Evolutionary conservation across 106 monocot species (phyloP), one percentile per base, ranked within the genome.

Genomic region (Acanthochlamys bracteata): DNA sequence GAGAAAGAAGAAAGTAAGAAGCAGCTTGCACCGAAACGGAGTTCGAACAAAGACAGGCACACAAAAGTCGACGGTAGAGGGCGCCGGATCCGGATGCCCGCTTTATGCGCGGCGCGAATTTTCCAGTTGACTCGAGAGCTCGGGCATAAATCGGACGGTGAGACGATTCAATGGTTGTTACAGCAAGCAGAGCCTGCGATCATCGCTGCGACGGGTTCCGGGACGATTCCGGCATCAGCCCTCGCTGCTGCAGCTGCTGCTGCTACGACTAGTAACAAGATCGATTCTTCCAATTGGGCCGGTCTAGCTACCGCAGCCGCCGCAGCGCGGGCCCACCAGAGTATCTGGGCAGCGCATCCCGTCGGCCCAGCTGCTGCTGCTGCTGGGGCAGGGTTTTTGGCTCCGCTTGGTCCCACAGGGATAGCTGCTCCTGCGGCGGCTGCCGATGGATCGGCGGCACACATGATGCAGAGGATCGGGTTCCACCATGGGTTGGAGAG

Each of bases 111-210:
- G 15, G 84, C 84, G 8, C 42, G 84, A 25, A 76, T 84, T 60
- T 84, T 84, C 69, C 79, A 83, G 72, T 60, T 83, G 17, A 83
- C 83, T 0, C 25, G 83, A 1, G 83, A 83, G 52, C 57, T 84
- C 7, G 84, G 79, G 20, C 84, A 84, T 65, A 79, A 80, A 41
- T 76, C 79, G 24, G 84, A 84, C 25, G 80, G 84, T 4, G 84
- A 84, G 69, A 84, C 84, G 39, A 69, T 84, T 42, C 76, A 80
- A 66, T 84, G 84, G 84, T 65, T 84, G 6, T 69, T 84, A 23
- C 84, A 84, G 76, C 76, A 84, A 45, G 76, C 79, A 0, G 84
- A 84, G 61, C 69, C 84, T 4, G 66, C 84, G 33, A 84, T 84
- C 68, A 66, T 80, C 51, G 80, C 80, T 25, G 80, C 84, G 61